Evolutionary conservation across 2,329 filamentous ascomycete genomes (phyloP).

Genomic region (Fusarium burgessii): DNA sequence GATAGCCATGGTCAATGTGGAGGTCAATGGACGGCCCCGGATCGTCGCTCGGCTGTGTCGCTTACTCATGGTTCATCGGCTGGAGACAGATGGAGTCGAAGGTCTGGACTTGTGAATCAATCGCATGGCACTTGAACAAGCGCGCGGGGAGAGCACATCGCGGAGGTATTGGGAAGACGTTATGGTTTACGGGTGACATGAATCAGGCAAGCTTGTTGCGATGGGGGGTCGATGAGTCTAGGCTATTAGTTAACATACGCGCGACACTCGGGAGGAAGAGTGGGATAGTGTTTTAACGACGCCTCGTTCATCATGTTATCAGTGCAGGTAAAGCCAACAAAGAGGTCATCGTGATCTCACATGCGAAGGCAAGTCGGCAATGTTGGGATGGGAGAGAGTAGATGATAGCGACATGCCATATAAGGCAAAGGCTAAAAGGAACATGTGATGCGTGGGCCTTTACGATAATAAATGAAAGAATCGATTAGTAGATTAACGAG

Average conservation of each 20-base stretch:
- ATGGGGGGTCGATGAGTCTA: neutral
- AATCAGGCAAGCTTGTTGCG: neutral
- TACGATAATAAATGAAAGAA: neutral
- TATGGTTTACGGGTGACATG: neutral
- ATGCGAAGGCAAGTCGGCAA: neutral
- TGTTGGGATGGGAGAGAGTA: neutral
- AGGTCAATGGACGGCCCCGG: neutral
- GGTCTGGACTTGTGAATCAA: neutral
- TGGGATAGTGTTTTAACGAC: neutral
- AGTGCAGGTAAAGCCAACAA: neutral
- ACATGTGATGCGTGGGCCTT: neutral
- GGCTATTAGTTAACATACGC: neutral
- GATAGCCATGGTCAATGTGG: neutral
- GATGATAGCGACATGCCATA: neutral
- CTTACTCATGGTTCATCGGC: neutral
- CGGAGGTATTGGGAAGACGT: too few relatives aligned
- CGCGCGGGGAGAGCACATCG: too few relatives aligned
- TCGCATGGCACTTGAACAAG: neutral
- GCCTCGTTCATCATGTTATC: neutral
- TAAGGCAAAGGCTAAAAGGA: neutral
- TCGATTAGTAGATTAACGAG: conserved; percentile 12
- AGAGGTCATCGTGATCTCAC: conserved; percentile 1
- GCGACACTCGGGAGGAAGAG: neutral
- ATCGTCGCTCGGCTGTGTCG: neutral
- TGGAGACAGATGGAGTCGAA: too few relatives aligned